phyloP scores from a whole-genome alignment of 352 stramenopile genomes.

The Hyaloperonospora arabidopsidis region DNA sequence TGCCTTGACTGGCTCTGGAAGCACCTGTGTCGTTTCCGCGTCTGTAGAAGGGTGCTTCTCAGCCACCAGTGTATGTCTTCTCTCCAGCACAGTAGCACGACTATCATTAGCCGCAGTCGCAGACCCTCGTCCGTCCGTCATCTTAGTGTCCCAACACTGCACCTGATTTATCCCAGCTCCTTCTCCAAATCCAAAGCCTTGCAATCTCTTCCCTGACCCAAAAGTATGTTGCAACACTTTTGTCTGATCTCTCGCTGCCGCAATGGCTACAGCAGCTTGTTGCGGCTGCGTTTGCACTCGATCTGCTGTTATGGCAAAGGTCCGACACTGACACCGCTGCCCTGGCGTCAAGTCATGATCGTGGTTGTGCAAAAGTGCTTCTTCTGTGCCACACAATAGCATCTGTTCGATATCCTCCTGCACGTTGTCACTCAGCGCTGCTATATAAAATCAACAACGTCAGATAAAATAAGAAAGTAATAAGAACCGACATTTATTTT shows the following conservation, averaged over 20 bases:
- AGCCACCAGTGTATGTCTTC: constrained; percentile 8
- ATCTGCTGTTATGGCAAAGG: constrained; percentile 32
- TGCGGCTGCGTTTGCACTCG: constrained; percentile 24
- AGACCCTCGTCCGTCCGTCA: constrained; percentile 8
- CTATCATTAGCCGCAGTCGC: constrained; percentile 1
- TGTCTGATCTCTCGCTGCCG: constrained; percentile 32
- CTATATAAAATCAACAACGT: too few species aligned
- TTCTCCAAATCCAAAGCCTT: constrained; percentile 42
- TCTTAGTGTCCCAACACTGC: constrained; percentile 23
- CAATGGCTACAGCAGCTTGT: constrained; percentile 2
- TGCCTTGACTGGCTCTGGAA: too few species aligned
- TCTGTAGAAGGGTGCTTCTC: neutral
- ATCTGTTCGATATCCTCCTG: constrained; percentile 64
- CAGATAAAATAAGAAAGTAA: too few species aligned
- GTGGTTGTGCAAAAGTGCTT: constrained; percentile 29
- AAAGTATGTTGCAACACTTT: constrained; percentile 53
- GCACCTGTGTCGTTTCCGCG: too few species aligned
- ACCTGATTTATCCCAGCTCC: constrained; percentile 8
- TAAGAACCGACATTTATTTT: too few species aligned
- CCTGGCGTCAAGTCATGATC: constrained; percentile 22
- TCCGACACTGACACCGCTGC: constrained; percentile 25
- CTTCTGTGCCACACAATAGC: constrained; percentile 37
- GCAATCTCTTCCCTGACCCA: constrained; percentile 32
- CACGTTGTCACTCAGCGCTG: constrained; percentile 24
- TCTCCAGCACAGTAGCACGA: neutral